Percentiles rank a stretch among this genome's conserved stretches.
Evolutionary conservation across 441 rosid genomes (phyloP).

Genomic region (Viola pubescens): DNA sequence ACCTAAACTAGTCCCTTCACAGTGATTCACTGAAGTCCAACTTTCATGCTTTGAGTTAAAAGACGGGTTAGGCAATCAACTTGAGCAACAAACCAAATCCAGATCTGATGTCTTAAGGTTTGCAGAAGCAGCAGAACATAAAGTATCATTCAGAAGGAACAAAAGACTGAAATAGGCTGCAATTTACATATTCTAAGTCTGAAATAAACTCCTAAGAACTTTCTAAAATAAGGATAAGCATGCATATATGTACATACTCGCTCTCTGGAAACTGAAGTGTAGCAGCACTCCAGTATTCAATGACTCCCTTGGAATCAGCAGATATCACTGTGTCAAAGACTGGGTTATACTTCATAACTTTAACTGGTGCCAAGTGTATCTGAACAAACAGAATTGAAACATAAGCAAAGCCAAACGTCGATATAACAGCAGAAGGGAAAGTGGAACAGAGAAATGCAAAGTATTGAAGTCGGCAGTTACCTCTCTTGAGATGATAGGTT

Average conservation of each 20-base stretch:
- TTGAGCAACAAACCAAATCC: background rate
- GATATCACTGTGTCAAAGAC: slow-evolving; percentile 64
- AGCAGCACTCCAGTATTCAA: slow-evolving; percentile 78
- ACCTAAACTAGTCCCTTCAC: background rate
- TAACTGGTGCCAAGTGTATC: slow-evolving; percentile 66
- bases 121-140: background rate
- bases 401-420: background rate
- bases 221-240: background rate
- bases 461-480: slow-evolving; percentile 25
- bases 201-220: background rate
- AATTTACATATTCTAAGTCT: too few species aligned
- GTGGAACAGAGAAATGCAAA: background rate
- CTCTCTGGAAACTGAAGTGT: slow-evolving; percentile 72
- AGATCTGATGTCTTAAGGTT: too few species aligned
- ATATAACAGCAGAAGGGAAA: background rate
- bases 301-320: slow-evolving; percentile 71
- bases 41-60: background rate
- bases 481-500: slow-evolving; percentile 71
- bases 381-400: slow-evolving; percentile 19
- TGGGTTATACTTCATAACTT: slow-evolving; percentile 74
- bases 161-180: too few species aligned
- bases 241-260: slow-evolving; percentile 43
- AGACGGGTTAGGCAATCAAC: background rate
- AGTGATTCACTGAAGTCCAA: background rate
- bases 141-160: background rate